phyloP scores from a whole-genome alignment of 2,329 filamentous ascomycete species.

The Diaporthe sp. region DNA sequence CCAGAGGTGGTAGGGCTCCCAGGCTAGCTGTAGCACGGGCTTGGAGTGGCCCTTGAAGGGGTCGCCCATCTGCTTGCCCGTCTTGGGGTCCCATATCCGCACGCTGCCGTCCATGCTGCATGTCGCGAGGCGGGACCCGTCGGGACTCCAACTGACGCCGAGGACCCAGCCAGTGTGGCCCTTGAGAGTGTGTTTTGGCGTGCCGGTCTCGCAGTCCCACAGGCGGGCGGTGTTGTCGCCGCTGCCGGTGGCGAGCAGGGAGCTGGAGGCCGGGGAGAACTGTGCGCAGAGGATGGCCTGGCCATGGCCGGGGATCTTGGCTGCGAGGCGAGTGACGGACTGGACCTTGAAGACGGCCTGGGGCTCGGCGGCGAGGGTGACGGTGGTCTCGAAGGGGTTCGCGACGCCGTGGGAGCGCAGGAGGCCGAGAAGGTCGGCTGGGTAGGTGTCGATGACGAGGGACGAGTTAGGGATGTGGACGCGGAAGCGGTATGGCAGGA shows the following conservation, averaged over 20 bases:
- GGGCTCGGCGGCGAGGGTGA: constrained; percentile 75
- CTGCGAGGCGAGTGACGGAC: constrained; percentile 89
- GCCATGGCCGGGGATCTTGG: constrained; percentile 90
- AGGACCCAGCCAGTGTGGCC: constrained; percentile 94
- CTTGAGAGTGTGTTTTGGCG: constrained; percentile 86
- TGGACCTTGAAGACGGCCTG: constrained; percentile 96
- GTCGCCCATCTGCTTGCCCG: constrained; percentile 79
- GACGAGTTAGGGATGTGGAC: constrained; percentile 70
- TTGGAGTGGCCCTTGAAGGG: constrained; percentile 88
- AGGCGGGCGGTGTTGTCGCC: constrained; percentile 93
- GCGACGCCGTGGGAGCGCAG: constrained; percentile 69
- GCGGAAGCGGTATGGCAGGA: constrained; percentile 73
- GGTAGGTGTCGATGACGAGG: constrained; percentile 69
- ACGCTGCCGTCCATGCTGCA: constrained; percentile 95
- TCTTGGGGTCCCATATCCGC: constrained; percentile 89
- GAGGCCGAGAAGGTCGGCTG: constrained; percentile 67
- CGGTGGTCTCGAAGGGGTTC: constrained; percentile 67
- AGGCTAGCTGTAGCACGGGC: constrained; percentile 88
- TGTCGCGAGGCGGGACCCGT: constrained; percentile 85
- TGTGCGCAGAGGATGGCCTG: constrained; percentile 89
- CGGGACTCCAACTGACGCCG: constrained; percentile 88
- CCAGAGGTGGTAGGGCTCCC: constrained; percentile 95
- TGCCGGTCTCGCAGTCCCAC: constrained; percentile 96
- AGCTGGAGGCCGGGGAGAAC: constrained; percentile 85
- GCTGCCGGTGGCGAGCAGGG: constrained; percentile 86